Conservation (phyloP, 257 asterid species). For the Paulownia fortunei region DNA sequence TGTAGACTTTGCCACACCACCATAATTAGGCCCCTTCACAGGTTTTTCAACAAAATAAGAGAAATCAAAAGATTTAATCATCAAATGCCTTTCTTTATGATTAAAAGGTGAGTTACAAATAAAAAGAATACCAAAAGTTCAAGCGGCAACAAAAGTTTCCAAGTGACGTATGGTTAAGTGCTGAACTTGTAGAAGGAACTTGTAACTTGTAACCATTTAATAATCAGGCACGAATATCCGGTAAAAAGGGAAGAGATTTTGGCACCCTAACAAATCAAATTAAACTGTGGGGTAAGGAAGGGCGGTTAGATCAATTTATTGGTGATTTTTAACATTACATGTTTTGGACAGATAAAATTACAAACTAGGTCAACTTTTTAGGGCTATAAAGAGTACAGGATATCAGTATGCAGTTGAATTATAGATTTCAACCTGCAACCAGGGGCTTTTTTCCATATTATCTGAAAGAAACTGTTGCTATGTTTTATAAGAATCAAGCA, state of each 20-base stretch:
- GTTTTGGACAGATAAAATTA: not conserved
- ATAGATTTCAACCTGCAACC: not conserved
- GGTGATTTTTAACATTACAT: not conserved
- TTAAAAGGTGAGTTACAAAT: not conserved
- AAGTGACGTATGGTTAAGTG: not conserved
- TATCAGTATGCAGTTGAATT: conserved; percentile 10
- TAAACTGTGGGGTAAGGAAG: not conserved
- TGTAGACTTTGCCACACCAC: not conserved
- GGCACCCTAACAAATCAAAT: not conserved
- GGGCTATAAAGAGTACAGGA: not conserved
- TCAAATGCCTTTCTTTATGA: not conserved
- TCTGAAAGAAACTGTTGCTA: not conserved
- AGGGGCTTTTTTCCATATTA: not conserved
- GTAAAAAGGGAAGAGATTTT: not conserved
- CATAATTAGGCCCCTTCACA: not conserved
- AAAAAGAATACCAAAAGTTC: not conserved
- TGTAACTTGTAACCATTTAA: not conserved
- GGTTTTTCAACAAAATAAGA: not conserved
- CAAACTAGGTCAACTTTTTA: not conserved
- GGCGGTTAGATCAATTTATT: not conserved
- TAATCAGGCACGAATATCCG: not conserved
- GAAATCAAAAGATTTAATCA: not conserved
- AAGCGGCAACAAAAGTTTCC: not conserved
- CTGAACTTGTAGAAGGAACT: not conserved
- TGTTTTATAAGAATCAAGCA: not conserved